Evolutionary conservation across 768 basidiomycete species (phyloP), one percentile per base, ranked within the genome.

Genomic region (Paxillus involutus): DNA sequence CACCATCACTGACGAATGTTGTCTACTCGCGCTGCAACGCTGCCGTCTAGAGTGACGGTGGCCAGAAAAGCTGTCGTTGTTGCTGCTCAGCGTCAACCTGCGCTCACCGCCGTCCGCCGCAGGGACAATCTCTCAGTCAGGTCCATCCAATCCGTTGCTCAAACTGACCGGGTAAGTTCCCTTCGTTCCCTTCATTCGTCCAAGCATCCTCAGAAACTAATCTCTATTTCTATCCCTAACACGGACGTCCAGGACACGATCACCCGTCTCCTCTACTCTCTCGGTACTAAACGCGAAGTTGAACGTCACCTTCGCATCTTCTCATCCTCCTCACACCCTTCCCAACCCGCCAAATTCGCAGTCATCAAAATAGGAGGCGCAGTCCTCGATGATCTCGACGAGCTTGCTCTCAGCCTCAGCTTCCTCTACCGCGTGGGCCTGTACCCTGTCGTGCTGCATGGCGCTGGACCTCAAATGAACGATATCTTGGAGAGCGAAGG

Each of bases 301-400:
- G 95, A 98, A 67, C 89, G 97, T 57, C 95, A 99, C 77, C 86
- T 99, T 30, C 89, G 96, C 46, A 99, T 99, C 67, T 99, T 99
- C 70, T 93, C 94, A 10, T 88, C 91, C n/a, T 88, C 93, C 19
- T 91, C 92, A 7, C 87, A 94, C 64, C 84, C 89, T 3, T 86
- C 91, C 14, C 85, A 92, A 55, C 91, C 92, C 39, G 94, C 94
- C 56, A 96, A 93, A 71, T 97, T 97, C 64, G 94, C 94, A 37
- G 97, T 99, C 55, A 88, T 99, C 80, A 99, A 99, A 75, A 86
- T 99, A 62, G 97, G 97, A 55, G 97, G 97, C 44, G 96, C 92
- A 8, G 95, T 98, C 41, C 80, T 99, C 6, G 89, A 88, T 63
- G 84, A 98, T 55, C 76, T 98, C 49, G 89, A 98, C 58, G 95